phyloP scores from a whole-genome alignment of 2,329 filamentous ascomycete genomes.

The Capronia epimyces region DNA sequence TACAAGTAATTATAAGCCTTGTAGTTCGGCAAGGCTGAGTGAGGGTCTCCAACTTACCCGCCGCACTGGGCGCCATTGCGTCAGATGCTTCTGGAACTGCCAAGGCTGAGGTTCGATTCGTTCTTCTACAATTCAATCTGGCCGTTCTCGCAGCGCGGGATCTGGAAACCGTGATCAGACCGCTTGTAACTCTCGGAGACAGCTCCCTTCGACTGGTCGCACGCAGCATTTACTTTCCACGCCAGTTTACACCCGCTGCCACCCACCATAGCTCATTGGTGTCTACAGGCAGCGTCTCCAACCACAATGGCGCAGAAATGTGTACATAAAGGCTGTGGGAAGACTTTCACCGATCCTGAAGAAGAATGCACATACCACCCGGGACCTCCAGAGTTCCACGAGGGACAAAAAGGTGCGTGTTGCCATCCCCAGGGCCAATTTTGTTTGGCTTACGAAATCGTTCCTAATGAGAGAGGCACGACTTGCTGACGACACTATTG shows the following conservation, averaged over 20 bases:
- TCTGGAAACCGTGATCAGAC: background rate
- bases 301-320: conserved; percentile 56
- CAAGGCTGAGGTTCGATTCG: conserved; percentile 13
- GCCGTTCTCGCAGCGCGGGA: background rate
- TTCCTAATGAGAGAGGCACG: background rate
- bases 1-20: background rate
- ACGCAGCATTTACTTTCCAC: too few relatives aligned
- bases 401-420: conserved; percentile 84
- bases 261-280: background rate
- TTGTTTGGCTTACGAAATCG: background rate
- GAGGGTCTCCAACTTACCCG: background rate
- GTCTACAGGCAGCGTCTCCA: background rate
- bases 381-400: conserved; percentile 89
- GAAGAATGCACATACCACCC: conserved; percentile 90
- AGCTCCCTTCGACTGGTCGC: background rate
- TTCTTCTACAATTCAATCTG: background rate
- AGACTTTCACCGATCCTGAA: conserved; percentile 72
- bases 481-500: background rate
- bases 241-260: too few relatives aligned
- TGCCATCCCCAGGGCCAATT: background rate
- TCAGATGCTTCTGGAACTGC: conserved; percentile 25
- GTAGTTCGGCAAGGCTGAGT: conserved; percentile 8
- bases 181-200: background rate
- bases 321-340: conserved; percentile 93
- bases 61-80: conserved; percentile 7